phyloP scores from a whole-genome alignment of 2,329 filamentous ascomycete species.

The Cytospora leucostoma region DNA sequence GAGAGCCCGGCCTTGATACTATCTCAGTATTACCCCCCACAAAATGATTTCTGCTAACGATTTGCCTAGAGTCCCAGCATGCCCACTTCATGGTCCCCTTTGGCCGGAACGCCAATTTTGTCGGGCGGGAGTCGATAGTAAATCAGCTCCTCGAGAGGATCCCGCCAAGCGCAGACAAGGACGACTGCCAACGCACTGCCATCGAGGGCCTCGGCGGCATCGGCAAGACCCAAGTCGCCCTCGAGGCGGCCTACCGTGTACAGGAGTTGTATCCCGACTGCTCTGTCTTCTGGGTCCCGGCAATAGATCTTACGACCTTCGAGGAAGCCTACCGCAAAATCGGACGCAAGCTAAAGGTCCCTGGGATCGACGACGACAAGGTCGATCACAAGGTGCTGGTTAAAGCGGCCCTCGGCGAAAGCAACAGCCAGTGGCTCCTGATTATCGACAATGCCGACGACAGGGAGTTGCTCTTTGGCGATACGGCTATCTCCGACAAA shows the following conservation, averaged over 20 bases:
- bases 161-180: neutral
- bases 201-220: neutral
- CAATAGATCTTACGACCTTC: conserved; percentile 34
- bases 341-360: conserved; percentile 34
- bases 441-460: conserved; percentile 51
- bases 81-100: conserved; percentile 30
- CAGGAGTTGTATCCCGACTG: conserved; percentile 33
- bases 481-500: conserved; percentile 31
- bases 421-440: conserved; percentile 42
- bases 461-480: conserved; percentile 34
- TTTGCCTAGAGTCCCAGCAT: too few relatives aligned
- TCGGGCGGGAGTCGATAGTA: conserved; percentile 31
- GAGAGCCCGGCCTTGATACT: too few relatives aligned
- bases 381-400: conserved; percentile 41
- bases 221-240: conserved; percentile 42
- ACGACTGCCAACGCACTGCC: neutral
- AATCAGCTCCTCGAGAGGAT: conserved; percentile 20
- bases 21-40: too few relatives aligned
- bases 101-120: conserved; percentile 33
- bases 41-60: too few relatives aligned
- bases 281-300: conserved; percentile 46
- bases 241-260: conserved; percentile 38
- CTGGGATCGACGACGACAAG: conserved; percentile 37
- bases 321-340: conserved; percentile 40
- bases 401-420: conserved; percentile 37